Evolutionary conservation across 2,329 filamentous ascomycete species (phyloP), one percentile per base, ranked within the genome.

Genomic region (Claviceps citrina): DNA sequence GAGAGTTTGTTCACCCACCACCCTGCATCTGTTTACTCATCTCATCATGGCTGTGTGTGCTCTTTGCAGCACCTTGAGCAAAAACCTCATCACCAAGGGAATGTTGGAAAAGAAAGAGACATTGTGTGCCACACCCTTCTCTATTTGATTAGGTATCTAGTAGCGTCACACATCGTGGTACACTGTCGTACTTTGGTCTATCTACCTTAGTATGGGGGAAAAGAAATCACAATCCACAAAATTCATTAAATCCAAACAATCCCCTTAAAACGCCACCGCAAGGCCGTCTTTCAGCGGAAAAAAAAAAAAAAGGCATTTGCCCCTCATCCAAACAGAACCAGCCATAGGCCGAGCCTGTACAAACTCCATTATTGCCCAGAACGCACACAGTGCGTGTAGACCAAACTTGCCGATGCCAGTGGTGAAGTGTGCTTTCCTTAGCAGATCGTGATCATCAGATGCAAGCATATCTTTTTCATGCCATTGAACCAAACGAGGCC

Each of bases 111-210:
- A 13, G 5, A 18, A 10, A 12, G 25, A 15, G 2, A 20, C 12
- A 33, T 26, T 18, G n/a, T 15, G 13, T 12, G 20, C 36, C 40
- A 43, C 45, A 42, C 32, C n/a, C n/a, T n/a, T n/a, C n/a, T n/a
- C n/a, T n/a, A n/a, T n/a, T n/a, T n/a, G n/a, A n/a, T n/a, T n/a
- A n/a, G n/a, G n/a, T n/a, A n/a, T n/a, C n/a, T n/a, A n/a, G n/a
- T n/a, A n/a, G n/a, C n/a, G n/a, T 37, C 40, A 43, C 45, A 42
- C 32, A n/a, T 39, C 22, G 30, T 48, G 41, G 38, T 34, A 44
- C 38, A 44, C 43, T 46, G 12, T 6, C 28, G 12, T 33, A 47
- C 41, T 39, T 49, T 47, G 28, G 44, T 44, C 36, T 47, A 47
- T 38, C 40, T 44, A 24, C 22, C 22, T 24, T 8, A 24, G 22